Conservation (phyloP, 2,329 filamentous ascomycete genomes). For the Lasiodiplodia sp. region DNA sequence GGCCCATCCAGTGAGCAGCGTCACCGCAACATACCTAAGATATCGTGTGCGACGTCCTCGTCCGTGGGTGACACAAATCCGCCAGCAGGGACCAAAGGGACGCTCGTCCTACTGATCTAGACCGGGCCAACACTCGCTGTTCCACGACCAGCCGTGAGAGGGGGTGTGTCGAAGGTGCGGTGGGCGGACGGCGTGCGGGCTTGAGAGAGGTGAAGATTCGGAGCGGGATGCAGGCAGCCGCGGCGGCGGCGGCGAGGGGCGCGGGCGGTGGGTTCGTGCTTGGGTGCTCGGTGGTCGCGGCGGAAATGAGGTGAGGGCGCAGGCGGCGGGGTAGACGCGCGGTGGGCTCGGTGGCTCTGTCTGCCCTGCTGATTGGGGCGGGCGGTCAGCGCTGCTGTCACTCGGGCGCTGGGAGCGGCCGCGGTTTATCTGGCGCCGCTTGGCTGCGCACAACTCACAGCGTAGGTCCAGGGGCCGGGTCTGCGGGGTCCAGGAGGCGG, state of each 20-base stretch:
- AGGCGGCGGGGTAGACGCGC: conserved; percentile 27
- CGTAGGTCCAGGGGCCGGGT: conserved; percentile 4
- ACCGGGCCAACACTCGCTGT: conserved; percentile 23
- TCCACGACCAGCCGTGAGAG: conserved; percentile 25
- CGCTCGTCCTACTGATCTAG: conserved; percentile 19
- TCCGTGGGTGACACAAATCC: conserved; percentile 29
- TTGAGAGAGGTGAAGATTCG: conserved; percentile 2
- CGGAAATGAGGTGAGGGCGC: conserved; percentile 25
- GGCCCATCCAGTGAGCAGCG: conserved; percentile 27
- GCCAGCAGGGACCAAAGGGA: conserved; percentile 26
- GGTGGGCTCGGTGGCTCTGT: conserved; percentile 15
- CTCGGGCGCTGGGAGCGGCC: not conserved
- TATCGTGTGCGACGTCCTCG: conserved; percentile 29
- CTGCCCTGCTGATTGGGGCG: conserved; percentile 14
- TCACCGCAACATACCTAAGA: conserved; percentile 30
- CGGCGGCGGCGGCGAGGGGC: conserved; percentile 14
- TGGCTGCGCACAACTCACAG: conserved; percentile 14
- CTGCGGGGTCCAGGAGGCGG: conserved; percentile 30
- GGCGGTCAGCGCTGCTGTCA: conserved; percentile 16
- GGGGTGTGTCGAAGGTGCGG: not conserved
- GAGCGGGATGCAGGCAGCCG: conserved; percentile 18
- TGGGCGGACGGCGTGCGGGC: not conserved
- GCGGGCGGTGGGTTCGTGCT: conserved; percentile 12
- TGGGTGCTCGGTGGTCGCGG: conserved; percentile 17
- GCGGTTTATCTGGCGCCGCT: conserved; percentile 11